Evolutionary conservation across 805 yeast species (phyloP).

Genomic region (Vanderwaltozyma yarrowii): DNA sequence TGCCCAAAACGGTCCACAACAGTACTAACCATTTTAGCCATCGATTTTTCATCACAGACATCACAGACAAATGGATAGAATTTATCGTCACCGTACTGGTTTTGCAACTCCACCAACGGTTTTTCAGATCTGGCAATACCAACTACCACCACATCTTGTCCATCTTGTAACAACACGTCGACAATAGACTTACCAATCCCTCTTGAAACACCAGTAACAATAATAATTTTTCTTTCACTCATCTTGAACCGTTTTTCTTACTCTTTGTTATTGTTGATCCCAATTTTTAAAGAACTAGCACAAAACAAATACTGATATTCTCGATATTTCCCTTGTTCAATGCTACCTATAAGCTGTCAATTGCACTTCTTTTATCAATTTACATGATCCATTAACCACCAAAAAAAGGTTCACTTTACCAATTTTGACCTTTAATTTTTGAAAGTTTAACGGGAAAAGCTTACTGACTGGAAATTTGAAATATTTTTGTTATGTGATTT

Average conservation of each 20-base stretch:
- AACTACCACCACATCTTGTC: constrained; percentile 42
- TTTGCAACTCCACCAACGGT: constrained; percentile 35
- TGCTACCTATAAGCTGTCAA: no score
- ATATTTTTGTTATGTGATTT: no score
- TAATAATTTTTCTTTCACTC: constrained; percentile 31
- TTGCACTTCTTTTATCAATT: no score
- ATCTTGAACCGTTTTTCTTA: constrained; percentile 1
- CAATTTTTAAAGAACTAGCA: no score
- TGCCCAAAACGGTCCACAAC: constrained; percentile 44
- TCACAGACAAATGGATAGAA: constrained; percentile 52
- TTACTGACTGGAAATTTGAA: no score
- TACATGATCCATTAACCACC: no score
- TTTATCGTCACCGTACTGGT: constrained; percentile 38
- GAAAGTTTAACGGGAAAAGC: no score
- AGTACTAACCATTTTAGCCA: constrained; percentile 31
- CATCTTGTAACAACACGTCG: constrained; percentile 33
- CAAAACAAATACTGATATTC: no score
- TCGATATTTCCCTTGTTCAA: no score
- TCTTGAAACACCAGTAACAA: constrained; percentile 57
- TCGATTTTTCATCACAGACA: constrained; percentile 33
- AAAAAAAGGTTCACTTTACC: no score
- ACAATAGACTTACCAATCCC: constrained; percentile 80
- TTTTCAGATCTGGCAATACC: constrained; percentile 55
- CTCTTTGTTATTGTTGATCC: background rate
- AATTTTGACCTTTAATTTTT: no score